Conservation (phyloP, 1,284 basidiomycete species). For the Moniliophthora roreri region DNA sequence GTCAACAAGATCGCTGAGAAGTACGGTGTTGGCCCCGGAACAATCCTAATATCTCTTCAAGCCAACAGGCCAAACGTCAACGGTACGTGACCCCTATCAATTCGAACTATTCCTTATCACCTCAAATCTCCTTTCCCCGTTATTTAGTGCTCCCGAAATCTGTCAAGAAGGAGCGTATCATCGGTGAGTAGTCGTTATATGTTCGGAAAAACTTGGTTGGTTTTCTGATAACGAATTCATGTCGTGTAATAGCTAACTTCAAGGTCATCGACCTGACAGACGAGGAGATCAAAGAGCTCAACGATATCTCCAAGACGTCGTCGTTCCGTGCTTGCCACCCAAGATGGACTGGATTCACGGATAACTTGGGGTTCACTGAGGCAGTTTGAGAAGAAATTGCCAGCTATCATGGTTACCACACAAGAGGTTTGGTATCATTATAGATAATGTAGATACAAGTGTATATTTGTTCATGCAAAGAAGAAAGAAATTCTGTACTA, state of each 20-base stretch:
- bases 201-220: neutral
- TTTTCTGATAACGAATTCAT: neutral
- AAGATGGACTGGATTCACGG: conserved; percentile 58
- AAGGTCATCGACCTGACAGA: conserved; percentile 56
- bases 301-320: conserved; percentile 52
- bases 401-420: no score
- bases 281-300: conserved; percentile 56
- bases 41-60: conserved; percentile 63
- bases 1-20: conserved; percentile 28
- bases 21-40: conserved; percentile 30
- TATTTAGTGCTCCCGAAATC: conserved; percentile 60
- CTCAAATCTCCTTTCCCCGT: neutral
- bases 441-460: no score
- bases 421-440: no score
- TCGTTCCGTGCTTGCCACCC: conserved; percentile 66
- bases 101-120: conserved; percentile 5
- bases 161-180: conserved; percentile 58
- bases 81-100: conserved; percentile 32
- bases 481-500: no score
- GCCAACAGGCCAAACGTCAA: conserved; percentile 59
- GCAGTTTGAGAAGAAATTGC: conserved; percentile 4
- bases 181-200: conserved; percentile 32
- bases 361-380: conserved; percentile 61
- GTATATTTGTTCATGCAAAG: no score
- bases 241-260: conserved; percentile 41